These are phyloP conservation scores for Lachancea dasiensis DNA, from an alignment of 805 yeast genomes.

Conservation along the genomic window DNA sequence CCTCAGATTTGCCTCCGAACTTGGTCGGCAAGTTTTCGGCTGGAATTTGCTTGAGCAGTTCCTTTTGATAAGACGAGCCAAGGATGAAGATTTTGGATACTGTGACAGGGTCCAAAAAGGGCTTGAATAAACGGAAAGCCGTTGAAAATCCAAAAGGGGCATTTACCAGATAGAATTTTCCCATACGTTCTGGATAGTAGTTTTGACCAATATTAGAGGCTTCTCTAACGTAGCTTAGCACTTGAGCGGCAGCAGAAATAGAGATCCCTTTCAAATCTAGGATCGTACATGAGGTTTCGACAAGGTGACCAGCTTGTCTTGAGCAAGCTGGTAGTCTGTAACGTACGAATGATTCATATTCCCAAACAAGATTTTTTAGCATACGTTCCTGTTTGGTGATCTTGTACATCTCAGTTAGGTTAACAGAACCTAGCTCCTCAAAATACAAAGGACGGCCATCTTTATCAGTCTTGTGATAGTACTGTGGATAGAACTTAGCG, in stretches of 20 bases:
- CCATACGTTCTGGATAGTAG: constrained; percentile 99
- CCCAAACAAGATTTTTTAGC: constrained; percentile 95
- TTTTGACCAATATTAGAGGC: constrained; percentile 94
- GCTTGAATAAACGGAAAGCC: constrained; percentile 85
- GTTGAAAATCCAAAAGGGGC: constrained; percentile 97
- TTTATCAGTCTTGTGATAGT: constrained; percentile 92
- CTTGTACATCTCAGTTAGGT: constrained; percentile 84
- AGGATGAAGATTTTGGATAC: constrained; percentile 89
- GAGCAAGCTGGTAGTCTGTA: constrained; percentile 93
- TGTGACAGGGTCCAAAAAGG: constrained; percentile 95
- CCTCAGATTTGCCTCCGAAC: constrained; percentile 80
- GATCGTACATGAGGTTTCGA: constrained; percentile 95
- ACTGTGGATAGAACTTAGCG: constrained; percentile 89
- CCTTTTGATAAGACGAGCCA: constrained; percentile 72
- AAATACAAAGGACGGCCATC: constrained; percentile 96
- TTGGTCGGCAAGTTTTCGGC: constrained; percentile 84
- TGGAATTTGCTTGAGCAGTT: constrained; percentile 86
- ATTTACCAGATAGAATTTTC: constrained; percentile 89
- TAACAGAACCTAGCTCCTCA: constrained; percentile 90
- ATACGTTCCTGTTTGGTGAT: constrained; percentile 93
- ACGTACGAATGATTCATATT: constrained; percentile 83
- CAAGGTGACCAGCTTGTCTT: constrained; percentile 65
- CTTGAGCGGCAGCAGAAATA: constrained; percentile 75
- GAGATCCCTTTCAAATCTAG: constrained; percentile 94
- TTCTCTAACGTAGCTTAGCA: constrained; percentile 80